Evolutionary conservation across 2,329 filamentous ascomycete species (phyloP), one percentile per base, ranked within the genome.

Genomic region (Cercospora brassicicola): DNA sequence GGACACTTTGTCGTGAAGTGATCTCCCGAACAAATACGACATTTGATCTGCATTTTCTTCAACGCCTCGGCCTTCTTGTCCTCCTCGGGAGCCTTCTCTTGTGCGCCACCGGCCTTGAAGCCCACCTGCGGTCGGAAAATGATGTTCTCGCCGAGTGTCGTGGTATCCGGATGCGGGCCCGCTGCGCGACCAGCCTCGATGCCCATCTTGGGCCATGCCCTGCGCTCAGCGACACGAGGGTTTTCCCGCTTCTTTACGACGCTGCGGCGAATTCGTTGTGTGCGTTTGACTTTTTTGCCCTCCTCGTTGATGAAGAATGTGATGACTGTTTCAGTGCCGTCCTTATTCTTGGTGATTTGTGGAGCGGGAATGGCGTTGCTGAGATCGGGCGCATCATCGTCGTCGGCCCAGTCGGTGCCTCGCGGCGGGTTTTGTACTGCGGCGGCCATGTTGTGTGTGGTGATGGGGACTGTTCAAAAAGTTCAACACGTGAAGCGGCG

Each of bases 21-120:
- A 86, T 99, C 95, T 79, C 94, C 95, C 80, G 90, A 92, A 85
- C 95, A 99, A 80, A 99, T 98, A 87, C 95, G 91, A 84, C 95
- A 99, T 88, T 98, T 98, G 86, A 99, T 96, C 86, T 97, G 96
- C 89, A 97, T 97, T 85, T 97, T 94, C 88, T 95, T 96, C 78
- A 98, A 87, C 77, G 86, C 84, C 71, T 87, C 85, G 79, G 88
- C 87, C 82, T 89, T 86, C 78, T 91, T 88, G 76, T 90, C 89
- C 81, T 92, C 91, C 78, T 87, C 83, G 76, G 89, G 88, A 83
- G 72, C 77, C 80, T 83, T 83, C 76, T 94, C 91, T 80, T 91
- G 91, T 83, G 92, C 92, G 79, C 91, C 90, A 74, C 92, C 92
- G 78, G 91, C 89, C 85, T 94, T 94, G 94, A 93, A 99, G 86